Percentiles rank a stretch among this genome's conserved stretches.
Evolutionary conservation across 2,329 filamentous ascomycete species (phyloP).

Genomic region (Fusarium oligoseptatum): DNA sequence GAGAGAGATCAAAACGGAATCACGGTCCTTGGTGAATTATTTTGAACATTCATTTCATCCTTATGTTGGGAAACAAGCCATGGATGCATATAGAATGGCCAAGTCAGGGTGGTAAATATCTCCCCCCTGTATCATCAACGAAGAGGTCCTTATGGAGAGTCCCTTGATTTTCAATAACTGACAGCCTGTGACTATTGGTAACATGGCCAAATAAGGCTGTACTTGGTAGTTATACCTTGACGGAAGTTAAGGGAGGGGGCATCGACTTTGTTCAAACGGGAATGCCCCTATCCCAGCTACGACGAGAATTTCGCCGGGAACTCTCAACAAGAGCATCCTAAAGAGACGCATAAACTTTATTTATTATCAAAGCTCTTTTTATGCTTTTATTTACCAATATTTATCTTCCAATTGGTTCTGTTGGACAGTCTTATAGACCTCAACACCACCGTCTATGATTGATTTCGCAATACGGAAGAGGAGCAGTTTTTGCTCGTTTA

Average conservation of each 20-base stretch:
- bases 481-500: too few species aligned
- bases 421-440: neutral
- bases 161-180: neutral
- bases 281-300: neutral
- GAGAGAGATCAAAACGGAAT: neutral
- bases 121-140: neutral
- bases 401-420: neutral
- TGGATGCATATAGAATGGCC: neutral
- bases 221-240: neutral
- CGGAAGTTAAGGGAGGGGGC: neutral
- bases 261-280: neutral
- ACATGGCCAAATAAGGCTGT: rapidly evolving
- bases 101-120: neutral
- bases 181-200: rapidly evolving
- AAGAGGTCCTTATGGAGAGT: neutral
- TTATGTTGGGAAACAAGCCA: neutral
- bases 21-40: neutral
- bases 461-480: too few species aligned
- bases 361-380: too few species aligned
- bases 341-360: neutral
- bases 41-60: too few species aligned
- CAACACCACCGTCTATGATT: too few species aligned
- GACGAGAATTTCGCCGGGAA: neutral
- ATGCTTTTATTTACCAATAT: neutral
- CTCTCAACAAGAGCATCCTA: neutral